phyloP scores from a whole-genome alignment of 176 grass and related monocot genomes.

The Aegilops bicornis region DNA sequence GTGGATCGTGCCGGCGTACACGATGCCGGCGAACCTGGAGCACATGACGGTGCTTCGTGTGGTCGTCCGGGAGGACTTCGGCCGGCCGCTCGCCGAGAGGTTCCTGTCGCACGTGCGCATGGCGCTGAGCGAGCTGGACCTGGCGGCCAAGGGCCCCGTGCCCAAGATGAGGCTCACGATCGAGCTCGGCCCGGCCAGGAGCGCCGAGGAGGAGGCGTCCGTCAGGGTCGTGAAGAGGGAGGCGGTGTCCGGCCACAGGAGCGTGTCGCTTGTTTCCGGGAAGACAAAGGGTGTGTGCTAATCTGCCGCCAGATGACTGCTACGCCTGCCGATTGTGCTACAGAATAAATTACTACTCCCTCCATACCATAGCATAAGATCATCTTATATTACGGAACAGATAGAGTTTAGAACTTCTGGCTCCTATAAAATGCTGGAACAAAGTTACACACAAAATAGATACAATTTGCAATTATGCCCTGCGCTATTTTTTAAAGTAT shows the following conservation, averaged over 20 bases:
- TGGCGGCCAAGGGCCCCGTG: slow-evolving; percentile 24
- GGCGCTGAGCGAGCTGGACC: slow-evolving; percentile 46
- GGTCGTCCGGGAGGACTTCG: slow-evolving; percentile 74
- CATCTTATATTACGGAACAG: too few relatives aligned
- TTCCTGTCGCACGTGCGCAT: slow-evolving; percentile 61
- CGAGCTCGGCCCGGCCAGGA: slow-evolving; percentile 38
- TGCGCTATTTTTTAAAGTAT: too few relatives aligned
- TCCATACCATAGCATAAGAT: too few relatives aligned
- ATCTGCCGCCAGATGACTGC: neutral
- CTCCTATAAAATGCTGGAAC: neutral
- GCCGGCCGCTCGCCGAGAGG: slow-evolving; percentile 49
- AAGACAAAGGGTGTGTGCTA: slow-evolving; percentile 70
- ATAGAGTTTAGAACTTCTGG: neutral
- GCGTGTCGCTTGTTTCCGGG: slow-evolving; percentile 50
- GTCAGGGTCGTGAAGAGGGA: slow-evolving; percentile 54
- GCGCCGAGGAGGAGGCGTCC: slow-evolving; percentile 36
- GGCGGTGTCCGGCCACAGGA: slow-evolving; percentile 18
- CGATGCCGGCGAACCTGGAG: slow-evolving; percentile 73
- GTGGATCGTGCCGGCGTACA: slow-evolving; percentile 93
- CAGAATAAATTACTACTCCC: neutral
- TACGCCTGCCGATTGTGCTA: neutral
- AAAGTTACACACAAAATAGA: neutral
- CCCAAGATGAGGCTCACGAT: slow-evolving; percentile 52
- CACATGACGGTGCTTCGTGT: slow-evolving; percentile 75
- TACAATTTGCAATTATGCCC: too few relatives aligned